Evolutionary conservation across 805 yeast species (phyloP), one percentile per base, ranked within the genome.

Genomic region (Candida ascalaphidarum): DNA sequence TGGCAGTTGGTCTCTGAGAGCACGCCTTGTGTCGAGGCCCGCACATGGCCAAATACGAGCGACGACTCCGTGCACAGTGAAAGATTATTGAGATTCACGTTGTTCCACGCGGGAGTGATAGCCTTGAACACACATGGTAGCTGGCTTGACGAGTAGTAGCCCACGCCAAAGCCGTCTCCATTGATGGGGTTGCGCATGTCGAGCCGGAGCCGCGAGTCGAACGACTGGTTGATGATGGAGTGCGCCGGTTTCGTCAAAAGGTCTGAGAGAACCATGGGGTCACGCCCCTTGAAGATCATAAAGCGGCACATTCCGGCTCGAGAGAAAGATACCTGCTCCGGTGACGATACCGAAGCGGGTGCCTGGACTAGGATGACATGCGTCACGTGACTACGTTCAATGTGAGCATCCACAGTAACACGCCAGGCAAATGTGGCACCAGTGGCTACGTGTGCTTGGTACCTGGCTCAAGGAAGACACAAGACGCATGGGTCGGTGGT

Each of bases 91-190:
- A 92, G 60, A 46, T 92, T 92, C 46, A 82, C 74, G 53, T 92
- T 92, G 58, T 92, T 92, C 98, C 98, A 92, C 1, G 96, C 94
- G 0, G 98, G 98, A 0, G 98, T 92, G 26, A 88, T 92, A 9
- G 97, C 97, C 42, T 85, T 78, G 61, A 83, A 92, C 3, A 86
- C 70, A 54, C 97, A 92, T 15, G 98, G 97, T 2, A 85, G 82
- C 23, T 74, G 72, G 23, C 41, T 44, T 9, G 51, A 37, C 7
- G 60, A 44, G 30, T 92, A 92, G 57, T 92, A 92, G 1, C 97
- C 97, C 14, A 92, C 89, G 2, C 98, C 98, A 53, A 92, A 92
- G 1, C 98, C 98, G 54, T 92, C 98, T 23, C 98, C 98, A 51
- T 92, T 92, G 41, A 92, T 84, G 2, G 98, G 97, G 29, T 95